phyloP scores from a whole-genome alignment of 2,329 filamentous ascomycete species.

The Nothomitra cinnamomea region DNA sequence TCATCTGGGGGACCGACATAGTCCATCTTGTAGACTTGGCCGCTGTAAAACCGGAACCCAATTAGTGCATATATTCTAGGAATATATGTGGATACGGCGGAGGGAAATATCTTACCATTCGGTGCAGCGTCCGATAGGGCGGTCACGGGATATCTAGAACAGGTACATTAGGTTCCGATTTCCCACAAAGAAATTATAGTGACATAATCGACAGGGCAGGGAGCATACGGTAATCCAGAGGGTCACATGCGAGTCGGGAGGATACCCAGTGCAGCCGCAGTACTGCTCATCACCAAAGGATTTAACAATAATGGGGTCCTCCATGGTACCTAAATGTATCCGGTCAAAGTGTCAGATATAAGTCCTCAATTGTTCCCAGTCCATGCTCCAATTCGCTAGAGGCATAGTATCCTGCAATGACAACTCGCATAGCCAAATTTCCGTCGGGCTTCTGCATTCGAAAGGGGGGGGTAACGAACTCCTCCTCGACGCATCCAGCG shows the following conservation, averaged over 20 bases:
- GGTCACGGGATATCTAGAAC: slow-evolving; percentile 61
- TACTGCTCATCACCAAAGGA: slow-evolving; percentile 94
- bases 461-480: slow-evolving; percentile 34
- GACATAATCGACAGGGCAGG: slow-evolving; percentile 10
- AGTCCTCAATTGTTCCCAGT: not conserved
- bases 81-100: not conserved
- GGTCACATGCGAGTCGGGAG: slow-evolving; percentile 79
- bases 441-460: not conserved
- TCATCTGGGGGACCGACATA: slow-evolving; percentile 76
- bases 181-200: slow-evolving; percentile 3
- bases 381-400: slow-evolving; percentile 1
- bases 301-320: slow-evolving; percentile 79
- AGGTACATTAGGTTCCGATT: slow-evolving; percentile 2
- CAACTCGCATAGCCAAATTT: too few species aligned
- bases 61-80: not conserved
- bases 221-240: slow-evolving; percentile 71
- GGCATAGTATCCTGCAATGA: not conserved
- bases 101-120: slow-evolving; percentile 39
- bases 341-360: not conserved
- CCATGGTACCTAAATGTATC: slow-evolving; percentile 50
- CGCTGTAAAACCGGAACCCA: slow-evolving; percentile 27
- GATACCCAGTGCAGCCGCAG: slow-evolving; percentile 85
- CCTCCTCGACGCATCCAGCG: slow-evolving; percentile 75
- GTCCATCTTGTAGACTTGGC: slow-evolving; percentile 93
- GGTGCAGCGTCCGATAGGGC: slow-evolving; percentile 84